phyloP scores from a whole-genome alignment of 148 eudicot genomes.

The Fagopyrum tataricum region DNA sequence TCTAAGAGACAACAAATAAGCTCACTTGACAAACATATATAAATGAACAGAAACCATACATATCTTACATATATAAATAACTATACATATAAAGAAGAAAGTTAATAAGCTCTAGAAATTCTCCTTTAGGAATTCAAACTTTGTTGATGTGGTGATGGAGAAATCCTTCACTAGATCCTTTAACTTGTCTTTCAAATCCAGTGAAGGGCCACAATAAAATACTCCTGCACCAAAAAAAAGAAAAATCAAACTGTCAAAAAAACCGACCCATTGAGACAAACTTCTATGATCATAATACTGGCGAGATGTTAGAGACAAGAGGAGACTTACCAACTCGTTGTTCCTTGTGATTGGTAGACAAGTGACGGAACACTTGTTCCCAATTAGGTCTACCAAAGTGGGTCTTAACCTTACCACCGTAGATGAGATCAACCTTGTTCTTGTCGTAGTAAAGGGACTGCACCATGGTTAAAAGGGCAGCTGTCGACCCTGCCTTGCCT shows the following conservation, averaged over 20 bases:
- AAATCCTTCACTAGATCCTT: slow-evolving; percentile 23
- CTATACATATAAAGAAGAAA: background rate
- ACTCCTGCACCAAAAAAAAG: slow-evolving; percentile 27
- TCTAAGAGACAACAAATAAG: background rate
- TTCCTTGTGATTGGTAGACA: slow-evolving; percentile 26
- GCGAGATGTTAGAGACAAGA: too few relatives aligned
- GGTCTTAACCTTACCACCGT: slow-evolving; percentile 36
- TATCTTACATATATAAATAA: background rate
- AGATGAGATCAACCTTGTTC: slow-evolving; percentile 38
- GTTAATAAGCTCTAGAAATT: slow-evolving; percentile 22
- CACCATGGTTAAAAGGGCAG: slow-evolving; percentile 27
- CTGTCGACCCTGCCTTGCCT: slow-evolving; percentile 24
- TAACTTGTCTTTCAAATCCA: slow-evolving; percentile 20
- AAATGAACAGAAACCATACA: background rate
- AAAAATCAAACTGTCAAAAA: background rate
- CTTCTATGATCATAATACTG: background rate
- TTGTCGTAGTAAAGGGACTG: slow-evolving; percentile 46
- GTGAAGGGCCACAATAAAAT: slow-evolving; percentile 39
- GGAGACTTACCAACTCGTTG: slow-evolving; percentile 42
- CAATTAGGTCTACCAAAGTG: slow-evolving; percentile 50
- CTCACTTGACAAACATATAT: background rate
- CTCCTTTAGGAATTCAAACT: slow-evolving; percentile 46
- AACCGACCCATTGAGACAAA: background rate
- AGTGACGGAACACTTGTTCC: slow-evolving; percentile 32
- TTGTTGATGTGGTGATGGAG: slow-evolving; percentile 31